Percentiles rank a stretch among this genome's conserved stretches.
Conservation (phyloP, 208 protist genomes). For the Trypanosoma congolense region DNA sequence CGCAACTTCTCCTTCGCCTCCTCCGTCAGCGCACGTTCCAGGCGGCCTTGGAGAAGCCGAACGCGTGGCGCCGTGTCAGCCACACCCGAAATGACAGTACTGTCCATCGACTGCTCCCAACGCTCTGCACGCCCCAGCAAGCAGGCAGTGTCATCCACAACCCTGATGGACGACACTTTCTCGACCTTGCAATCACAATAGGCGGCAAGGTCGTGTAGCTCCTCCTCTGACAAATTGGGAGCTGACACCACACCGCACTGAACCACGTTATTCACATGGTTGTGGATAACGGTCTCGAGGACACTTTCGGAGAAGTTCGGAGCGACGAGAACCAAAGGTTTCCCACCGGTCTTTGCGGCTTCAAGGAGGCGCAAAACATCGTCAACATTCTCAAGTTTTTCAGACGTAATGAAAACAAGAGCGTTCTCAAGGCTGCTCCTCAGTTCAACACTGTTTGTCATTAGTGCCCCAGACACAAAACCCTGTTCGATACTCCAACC, state of each 20-base stretch:
- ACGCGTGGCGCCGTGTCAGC: constrained; percentile 83
- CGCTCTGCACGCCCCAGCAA: constrained; percentile 54
- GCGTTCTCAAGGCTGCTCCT: constrained; percentile 93
- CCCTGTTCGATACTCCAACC: constrained; percentile 98
- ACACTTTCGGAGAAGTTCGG: constrained; percentile 66
- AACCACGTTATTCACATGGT: constrained; percentile 97
- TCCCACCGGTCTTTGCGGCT: constrained; percentile 31
- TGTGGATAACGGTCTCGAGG: constrained; percentile 78
- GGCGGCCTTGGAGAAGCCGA: constrained; percentile 90
- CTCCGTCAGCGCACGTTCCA: constrained; percentile 85
- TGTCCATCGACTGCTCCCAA: constrained; percentile 94
- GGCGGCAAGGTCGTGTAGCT: constrained; percentile 98
- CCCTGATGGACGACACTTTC: constrained; percentile 71
- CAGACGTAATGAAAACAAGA: constrained; percentile 86
- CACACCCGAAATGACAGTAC: constrained; percentile 92
- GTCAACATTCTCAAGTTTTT: constrained; percentile 48
- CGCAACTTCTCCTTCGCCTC: constrained; percentile 96
- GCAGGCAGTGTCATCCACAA: constrained; percentile 57
- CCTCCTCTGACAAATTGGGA: constrained; percentile 96
- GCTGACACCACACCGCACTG: constrained; percentile 88
- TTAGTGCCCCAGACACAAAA: constrained; percentile 97
- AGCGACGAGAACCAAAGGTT: constrained; percentile 71
- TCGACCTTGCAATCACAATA: constrained; percentile 93
- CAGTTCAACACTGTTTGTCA: constrained; percentile 94
- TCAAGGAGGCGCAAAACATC: constrained; percentile 77